phyloP scores from a whole-genome alignment of 805 yeast species.

The Huiozyma naganishii region DNA sequence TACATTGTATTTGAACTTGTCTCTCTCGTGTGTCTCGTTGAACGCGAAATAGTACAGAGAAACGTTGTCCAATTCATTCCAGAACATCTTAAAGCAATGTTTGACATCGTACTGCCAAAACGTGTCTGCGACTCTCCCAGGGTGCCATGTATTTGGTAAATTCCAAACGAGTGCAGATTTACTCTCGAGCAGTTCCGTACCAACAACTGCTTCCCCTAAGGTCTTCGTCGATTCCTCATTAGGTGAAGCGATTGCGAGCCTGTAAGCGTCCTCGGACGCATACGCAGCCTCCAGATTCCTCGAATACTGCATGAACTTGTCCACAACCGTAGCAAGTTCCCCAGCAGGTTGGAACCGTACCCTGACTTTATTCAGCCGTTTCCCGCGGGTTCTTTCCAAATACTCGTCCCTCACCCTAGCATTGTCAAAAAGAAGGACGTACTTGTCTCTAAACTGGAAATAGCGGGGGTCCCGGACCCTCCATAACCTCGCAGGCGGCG shows the following conservation, averaged over 20 bases:
- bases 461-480: not conserved
- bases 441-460: not conserved
- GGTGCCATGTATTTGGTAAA: constrained; percentile 14
- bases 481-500: no score
- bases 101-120: constrained; percentile 26
- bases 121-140: constrained; percentile 10
- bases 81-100: constrained; percentile 19
- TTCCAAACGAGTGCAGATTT: constrained; percentile 23
- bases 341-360: not conserved
- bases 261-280: no score
- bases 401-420: no score
- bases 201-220: no score
- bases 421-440: not conserved
- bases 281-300: no score
- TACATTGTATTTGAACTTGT: constrained; percentile 39
- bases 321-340: no score
- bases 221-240: no score
- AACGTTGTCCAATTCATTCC: constrained; percentile 13
- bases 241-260: no score
- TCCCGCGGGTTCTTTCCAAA: no score
- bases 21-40: constrained; percentile 35
- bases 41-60: constrained; percentile 30
- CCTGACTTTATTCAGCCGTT: not conserved
- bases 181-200: constrained; percentile 9
- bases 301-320: no score